phyloP scores from a whole-genome alignment of 2,329 filamentous ascomycete species.

The Ophiocordyceps camponoti-rufipedis region DNA sequence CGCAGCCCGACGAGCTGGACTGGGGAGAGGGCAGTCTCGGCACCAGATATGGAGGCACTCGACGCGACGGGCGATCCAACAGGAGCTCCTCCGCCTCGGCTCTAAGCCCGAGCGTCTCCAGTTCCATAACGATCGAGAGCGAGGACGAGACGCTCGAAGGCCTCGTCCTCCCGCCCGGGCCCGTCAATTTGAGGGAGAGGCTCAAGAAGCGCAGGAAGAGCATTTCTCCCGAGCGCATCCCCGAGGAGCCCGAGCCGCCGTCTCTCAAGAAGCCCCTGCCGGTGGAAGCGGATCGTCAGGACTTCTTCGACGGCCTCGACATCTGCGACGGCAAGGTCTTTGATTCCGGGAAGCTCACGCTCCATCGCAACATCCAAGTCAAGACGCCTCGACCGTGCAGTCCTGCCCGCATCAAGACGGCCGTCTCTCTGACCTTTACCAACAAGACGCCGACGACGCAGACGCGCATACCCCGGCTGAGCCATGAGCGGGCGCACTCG shows the following conservation, averaged over 20 bases:
- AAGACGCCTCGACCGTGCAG: constrained; percentile 54
- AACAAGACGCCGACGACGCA: constrained; percentile 44
- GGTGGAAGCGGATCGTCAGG: constrained; percentile 39
- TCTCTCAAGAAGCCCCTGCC: constrained; percentile 13
- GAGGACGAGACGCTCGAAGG: constrained; percentile 87
- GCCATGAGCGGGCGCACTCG: constrained; percentile 52
- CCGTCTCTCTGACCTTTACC: constrained; percentile 80
- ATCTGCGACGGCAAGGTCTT: constrained; percentile 72
- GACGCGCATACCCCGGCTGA: constrained; percentile 67
- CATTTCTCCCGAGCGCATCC: constrained; percentile 32
- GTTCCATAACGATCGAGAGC: constrained; percentile 78
- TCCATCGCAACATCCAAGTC: constrained; percentile 84
- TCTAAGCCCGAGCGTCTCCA: constrained; percentile 82
- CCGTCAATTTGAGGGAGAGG: constrained; percentile 65
- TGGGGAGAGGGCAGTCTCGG: constrained; percentile 90
- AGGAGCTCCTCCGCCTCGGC: constrained; percentile 78
- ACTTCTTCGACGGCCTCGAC: constrained; percentile 75
- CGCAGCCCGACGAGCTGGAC: constrained; percentile 60
- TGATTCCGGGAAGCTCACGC: constrained; percentile 58
- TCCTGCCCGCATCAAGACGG: constrained; percentile 52
- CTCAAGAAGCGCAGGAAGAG: constrained; percentile 53
- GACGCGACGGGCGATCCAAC: constrained; percentile 58
- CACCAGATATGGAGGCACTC: constrained; percentile 75
- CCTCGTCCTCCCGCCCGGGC: constrained; percentile 68
- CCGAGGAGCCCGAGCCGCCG: constrained; percentile 15